Evolutionary conservation across 306 rosid genomes (phyloP), one percentile per base, ranked within the genome.

Genomic region (Malus asiatica): DNA sequence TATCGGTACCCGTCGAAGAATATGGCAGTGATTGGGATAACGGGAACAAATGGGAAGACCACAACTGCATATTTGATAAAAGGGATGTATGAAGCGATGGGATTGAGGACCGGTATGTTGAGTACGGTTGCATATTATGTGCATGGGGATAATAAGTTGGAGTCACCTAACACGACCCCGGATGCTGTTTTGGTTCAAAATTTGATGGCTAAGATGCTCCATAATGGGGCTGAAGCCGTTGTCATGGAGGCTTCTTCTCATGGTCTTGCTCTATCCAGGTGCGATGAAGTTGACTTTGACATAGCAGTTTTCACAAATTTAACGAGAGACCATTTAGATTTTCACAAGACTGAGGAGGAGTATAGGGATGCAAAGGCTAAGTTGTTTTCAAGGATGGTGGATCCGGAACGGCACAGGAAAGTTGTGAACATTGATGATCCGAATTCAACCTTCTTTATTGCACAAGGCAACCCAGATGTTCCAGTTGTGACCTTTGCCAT

Each of bases 161-260:
- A 95, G 70, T 73, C 88, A 2, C 83, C 85, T 3, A 78, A 78
- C 70, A 80, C 77, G 5, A 81, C 72, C 23, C 83, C 81, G 0
- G 99, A 95, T 89, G 89, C 92, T 78, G 92, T 95, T 84, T 77
- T 88, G 78, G 88, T 90, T 78, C 97, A 95, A 80, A 88, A 84
- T 79, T 71, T 92, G 89, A 92, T 90, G 97, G 97, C 99, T 1
- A 92, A 89, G 93, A 92, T 95, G 99, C 88, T 90, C 40, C 96
- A 87, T 52, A 95, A 95, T 81, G 99, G 97, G 60, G 87, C 99
- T 40, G 97, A 92, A 82, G 90, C 96, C 1, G 90, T 89, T 70
- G 96, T 92, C 75, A 79, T 87, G 91, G 96, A 95, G 86, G 88
- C 89, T 42, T 82, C 91, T 75, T 86, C 93, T 32, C 68, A 78